Conservation (phyloP, 192 early-diverging fungal genomes). For the Rhizophagus clarus region DNA sequence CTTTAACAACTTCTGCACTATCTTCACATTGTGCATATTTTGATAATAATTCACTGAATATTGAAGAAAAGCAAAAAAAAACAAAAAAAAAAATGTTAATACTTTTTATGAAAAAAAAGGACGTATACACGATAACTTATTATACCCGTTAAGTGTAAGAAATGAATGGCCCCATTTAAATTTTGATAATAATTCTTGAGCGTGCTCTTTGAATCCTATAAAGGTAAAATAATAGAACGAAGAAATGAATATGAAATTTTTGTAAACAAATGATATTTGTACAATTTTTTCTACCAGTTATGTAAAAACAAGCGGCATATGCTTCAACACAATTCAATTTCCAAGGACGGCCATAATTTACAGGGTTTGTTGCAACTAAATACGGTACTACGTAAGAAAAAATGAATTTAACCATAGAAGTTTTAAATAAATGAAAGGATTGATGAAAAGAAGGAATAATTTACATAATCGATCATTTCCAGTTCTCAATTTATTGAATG, state of each 20-base stretch:
- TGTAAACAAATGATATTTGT: no score
- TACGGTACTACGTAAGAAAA: slow-evolving; percentile 72
- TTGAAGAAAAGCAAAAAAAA: background rate
- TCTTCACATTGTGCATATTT: slow-evolving; percentile 78
- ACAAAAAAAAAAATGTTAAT: background rate
- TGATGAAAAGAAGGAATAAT: slow-evolving; percentile 16
- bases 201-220: slow-evolving; percentile 55
- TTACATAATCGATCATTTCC: slow-evolving; percentile 83
- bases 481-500: slow-evolving; percentile 84
- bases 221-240: slow-evolving; percentile 2
- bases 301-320: slow-evolving; percentile 90
- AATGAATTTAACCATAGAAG: background rate
- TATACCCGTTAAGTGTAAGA: slow-evolving; percentile 80
- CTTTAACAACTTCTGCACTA: slow-evolving; percentile 69
- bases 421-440: background rate
- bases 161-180: slow-evolving; percentile 98
- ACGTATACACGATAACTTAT: background rate
- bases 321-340: slow-evolving; percentile 98
- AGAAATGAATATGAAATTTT: background rate
- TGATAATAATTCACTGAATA: slow-evolving; percentile 65
- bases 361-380: slow-evolving; percentile 93
- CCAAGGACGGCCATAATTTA: slow-evolving; percentile 97
- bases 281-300: slow-evolving; percentile 60
- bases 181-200: slow-evolving; percentile 75
- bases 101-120: background rate